Conservation (phyloP, 2,329 filamentous ascomycete species). For the Drechslerella dactyloides region DNA sequence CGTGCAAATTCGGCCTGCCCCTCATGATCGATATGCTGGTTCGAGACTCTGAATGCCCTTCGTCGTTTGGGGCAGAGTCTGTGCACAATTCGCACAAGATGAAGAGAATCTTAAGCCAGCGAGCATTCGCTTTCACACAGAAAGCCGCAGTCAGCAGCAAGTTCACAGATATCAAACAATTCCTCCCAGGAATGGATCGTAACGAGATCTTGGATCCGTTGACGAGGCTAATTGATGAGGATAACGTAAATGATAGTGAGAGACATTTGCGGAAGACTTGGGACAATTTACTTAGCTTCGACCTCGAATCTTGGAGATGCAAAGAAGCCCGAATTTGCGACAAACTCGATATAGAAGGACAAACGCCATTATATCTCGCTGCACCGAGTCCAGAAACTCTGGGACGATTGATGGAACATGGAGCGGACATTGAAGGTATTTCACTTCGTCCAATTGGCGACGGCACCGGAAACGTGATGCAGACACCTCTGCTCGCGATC, state of each 20-base stretch:
- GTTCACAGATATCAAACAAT: no score
- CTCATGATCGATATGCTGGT: constrained; percentile 26
- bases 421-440: constrained; percentile 8
- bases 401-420: constrained; percentile 3
- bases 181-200: no score
- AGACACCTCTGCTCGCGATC: neutral
- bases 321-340: constrained; percentile 14
- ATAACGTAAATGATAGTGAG: no score
- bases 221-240: no score
- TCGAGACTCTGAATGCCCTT: neutral
- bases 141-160: no score
- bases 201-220: no score
- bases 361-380: constrained; percentile 10
- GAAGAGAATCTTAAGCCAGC: constrained; percentile 5
- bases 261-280: constrained; percentile 15
- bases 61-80: neutral
- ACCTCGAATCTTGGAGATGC: neutral
- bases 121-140: no score
- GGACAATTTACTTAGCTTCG: constrained; percentile 1
- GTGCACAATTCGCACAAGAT: neutral
- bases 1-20: constrained; percentile 11
- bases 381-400: constrained; percentile 1
- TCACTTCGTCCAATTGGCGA: no score
- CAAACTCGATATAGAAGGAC: constrained; percentile 9
- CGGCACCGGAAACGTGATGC: neutral